Evolutionary conservation across 139 green algal genomes (phyloP).

Genomic region (Zygnema cylindricum): DNA sequence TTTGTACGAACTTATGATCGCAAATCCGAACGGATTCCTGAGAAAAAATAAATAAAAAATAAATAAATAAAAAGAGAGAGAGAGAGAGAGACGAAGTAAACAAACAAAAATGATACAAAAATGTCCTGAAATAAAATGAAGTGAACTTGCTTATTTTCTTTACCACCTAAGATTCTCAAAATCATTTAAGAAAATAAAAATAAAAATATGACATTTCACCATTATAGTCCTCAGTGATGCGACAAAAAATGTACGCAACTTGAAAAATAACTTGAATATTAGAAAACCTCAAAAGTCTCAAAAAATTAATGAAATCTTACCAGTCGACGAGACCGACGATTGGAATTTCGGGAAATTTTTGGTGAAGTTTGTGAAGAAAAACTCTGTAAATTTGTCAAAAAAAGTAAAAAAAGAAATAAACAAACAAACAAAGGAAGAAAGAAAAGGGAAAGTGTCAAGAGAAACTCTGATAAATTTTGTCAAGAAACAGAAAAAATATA

Average conservation of each 20-base stretch:
- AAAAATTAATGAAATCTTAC: no score
- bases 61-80: no score
- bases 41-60: no score
- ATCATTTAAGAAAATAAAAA: no score
- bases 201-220: no score
- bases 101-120: no score
- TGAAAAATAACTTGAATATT: no score
- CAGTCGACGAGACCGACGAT: slow-evolving; percentile 85
- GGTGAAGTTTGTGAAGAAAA: slow-evolving; percentile 29
- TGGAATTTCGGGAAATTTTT: slow-evolving; percentile 39
- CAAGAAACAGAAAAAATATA: not conserved
- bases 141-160: not conserved
- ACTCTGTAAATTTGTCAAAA: slow-evolving; percentile 18
- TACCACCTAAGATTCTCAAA: not conserved
- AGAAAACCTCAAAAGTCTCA: no score
- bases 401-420: slow-evolving; percentile 2
- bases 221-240: no score
- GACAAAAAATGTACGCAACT: no score
- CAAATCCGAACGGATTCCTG: slow-evolving; percentile 76
- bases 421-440: not conserved
- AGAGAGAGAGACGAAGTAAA: no score
- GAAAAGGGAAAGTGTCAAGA: not conserved
- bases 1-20: slow-evolving; percentile 79
- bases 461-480: not conserved
- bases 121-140: not conserved